Conservation (phyloP, 352 stramenopile genomes). For the Globisporangium apiculatum region DNA sequence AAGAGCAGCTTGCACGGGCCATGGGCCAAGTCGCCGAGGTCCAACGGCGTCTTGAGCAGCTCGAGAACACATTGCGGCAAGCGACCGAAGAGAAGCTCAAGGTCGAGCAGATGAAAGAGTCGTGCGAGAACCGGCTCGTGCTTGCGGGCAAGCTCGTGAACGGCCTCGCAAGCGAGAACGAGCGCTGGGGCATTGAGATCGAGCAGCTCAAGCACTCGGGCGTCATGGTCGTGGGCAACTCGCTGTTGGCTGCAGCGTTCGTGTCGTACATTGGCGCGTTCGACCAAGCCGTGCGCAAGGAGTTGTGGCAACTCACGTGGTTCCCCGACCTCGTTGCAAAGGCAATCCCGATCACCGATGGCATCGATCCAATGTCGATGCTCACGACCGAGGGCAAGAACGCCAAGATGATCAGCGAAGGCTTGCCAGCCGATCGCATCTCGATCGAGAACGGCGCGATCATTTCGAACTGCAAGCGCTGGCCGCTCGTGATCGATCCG, state of each 20-base stretch:
- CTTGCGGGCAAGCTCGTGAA: constrained; percentile 94
- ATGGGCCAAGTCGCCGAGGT: constrained; percentile 93
- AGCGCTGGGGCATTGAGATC: constrained; percentile 96
- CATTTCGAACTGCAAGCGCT: constrained; percentile 96
- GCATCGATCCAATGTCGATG: constrained; percentile 93
- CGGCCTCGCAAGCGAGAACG: constrained; percentile 94
- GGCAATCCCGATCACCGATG: constrained; percentile 91
- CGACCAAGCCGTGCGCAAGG: constrained; percentile 88
- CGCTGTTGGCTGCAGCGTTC: constrained; percentile 94
- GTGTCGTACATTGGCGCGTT: constrained; percentile 98
- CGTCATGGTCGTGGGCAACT: constrained; percentile 95
- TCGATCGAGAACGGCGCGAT: constrained; percentile 97
- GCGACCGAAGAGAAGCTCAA: constrained; percentile 95
- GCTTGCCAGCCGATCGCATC: constrained; percentile 95
- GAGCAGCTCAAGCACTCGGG: constrained; percentile 92
- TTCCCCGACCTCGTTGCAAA: constrained; percentile 88
- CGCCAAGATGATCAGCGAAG: constrained; percentile 97
- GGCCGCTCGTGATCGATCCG: constrained; percentile 97
- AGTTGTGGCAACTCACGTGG: constrained; percentile 77
- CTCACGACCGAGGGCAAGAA: constrained; percentile 96
- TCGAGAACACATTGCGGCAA: constrained; percentile 92
- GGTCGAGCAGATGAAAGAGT: constrained; percentile 93
- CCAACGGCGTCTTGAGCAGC: constrained; percentile 85
- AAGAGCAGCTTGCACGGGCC: constrained; percentile 88
- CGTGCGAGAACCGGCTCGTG: constrained; percentile 89